Evolutionary conservation across 73 alveolate species (phyloP).

Genomic region (Paramecium caudatum): DNA sequence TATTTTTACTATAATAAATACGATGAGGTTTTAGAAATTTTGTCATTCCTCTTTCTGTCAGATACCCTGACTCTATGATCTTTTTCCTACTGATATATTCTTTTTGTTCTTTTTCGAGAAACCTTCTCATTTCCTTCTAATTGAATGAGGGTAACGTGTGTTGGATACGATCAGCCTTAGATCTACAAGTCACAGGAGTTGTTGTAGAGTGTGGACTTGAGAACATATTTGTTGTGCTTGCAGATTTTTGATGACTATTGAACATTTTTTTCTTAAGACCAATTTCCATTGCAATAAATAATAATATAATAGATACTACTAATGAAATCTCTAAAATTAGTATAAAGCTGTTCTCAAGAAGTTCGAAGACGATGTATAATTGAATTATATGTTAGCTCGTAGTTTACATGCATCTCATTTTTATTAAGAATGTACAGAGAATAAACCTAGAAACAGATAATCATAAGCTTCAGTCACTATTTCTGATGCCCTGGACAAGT

Average conservation of each 20-base stretch:
- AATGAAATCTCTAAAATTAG: conserved; percentile 29
- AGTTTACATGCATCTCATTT: conserved; percentile 27
- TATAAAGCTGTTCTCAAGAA: background rate
- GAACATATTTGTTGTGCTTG: conserved; percentile 2
- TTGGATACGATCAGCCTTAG: background rate
- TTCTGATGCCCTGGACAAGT: background rate
- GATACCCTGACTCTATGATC: conserved; percentile 21
- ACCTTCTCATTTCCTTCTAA: background rate
- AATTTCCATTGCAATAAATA: background rate
- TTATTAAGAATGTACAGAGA: background rate
- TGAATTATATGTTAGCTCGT: background rate
- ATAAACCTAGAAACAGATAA: background rate
- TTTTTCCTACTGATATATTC: background rate
- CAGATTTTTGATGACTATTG: conserved; percentile 4
- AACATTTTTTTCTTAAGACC: background rate
- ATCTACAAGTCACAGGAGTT: conserved; percentile 6
- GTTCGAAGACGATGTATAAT: background rate
- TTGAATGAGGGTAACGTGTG: background rate
- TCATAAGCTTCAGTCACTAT: background rate
- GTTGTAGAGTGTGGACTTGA: conserved; percentile 2
- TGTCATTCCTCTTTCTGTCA: background rate
- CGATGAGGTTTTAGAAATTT: background rate
- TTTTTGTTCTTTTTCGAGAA: background rate
- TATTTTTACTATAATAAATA: background rate
- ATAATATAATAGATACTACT: conserved; percentile 12